Percentiles rank a stretch among this genome's conserved stretches.
phyloP scores from a whole-genome alignment of 352 stramenopile genomes.

The Phytophthora nicotianae region DNA sequence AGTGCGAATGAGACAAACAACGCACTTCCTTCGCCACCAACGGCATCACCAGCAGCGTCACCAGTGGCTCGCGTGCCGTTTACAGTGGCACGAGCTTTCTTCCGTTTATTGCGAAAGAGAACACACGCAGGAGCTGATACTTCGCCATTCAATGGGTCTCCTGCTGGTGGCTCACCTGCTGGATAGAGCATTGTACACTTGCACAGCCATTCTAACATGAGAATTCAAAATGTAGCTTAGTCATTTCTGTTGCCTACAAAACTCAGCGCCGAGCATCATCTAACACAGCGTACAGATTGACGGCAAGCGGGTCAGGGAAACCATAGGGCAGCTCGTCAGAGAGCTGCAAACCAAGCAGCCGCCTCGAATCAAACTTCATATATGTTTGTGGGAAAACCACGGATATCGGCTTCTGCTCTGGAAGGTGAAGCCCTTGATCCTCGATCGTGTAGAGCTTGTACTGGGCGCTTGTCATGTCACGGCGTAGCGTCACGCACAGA shows the following conservation, averaged over 20 bases:
- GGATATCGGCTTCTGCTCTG: neutral
- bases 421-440: neutral
- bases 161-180: constrained; percentile 9
- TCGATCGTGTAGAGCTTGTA: constrained; percentile 2
- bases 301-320: neutral
- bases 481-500: neutral
- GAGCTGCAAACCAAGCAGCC: neutral
- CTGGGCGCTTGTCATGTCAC: neutral
- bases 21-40: constrained; percentile 26
- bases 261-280: neutral
- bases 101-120: constrained; percentile 61
- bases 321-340: neutral
- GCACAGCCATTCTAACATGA: constrained; percentile 19
- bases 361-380: neutral
- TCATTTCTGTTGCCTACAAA: neutral
- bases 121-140: constrained; percentile 16
- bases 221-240: constrained; percentile 34
- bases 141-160: constrained; percentile 20
- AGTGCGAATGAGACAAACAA: constrained; percentile 19
- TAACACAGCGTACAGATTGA: constrained; percentile 1
- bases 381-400: neutral
- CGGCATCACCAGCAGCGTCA: constrained; percentile 30
- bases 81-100: constrained; percentile 71
- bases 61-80: constrained; percentile 54
- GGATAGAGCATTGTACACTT: constrained; percentile 15